These are phyloP conservation scores for Cerioporus squamosus DNA, from an alignment of 1,284 basidiomycete species.

Conservation along the genomic window DNA sequence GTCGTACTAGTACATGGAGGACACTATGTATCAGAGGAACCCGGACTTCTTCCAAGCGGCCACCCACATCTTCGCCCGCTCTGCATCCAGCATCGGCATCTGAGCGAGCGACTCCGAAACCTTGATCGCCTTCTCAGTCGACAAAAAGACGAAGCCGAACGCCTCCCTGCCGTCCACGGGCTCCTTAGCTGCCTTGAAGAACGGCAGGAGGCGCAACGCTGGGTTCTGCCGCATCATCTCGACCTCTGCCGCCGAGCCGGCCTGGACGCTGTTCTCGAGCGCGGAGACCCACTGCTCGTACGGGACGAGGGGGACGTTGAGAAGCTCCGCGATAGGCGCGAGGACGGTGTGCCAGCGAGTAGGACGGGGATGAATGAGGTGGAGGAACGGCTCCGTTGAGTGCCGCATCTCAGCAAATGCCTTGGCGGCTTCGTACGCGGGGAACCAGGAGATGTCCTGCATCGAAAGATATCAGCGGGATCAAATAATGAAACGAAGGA, in stretches of 20 bases:
- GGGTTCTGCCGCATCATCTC: slow-evolving; percentile 33
- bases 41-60: slow-evolving; percentile 9
- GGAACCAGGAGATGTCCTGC: slow-evolving; percentile 31
- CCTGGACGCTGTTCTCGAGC: slow-evolving; percentile 16
- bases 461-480: background rate
- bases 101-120: slow-evolving; percentile 13
- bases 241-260: slow-evolving; percentile 32
- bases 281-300: slow-evolving; percentile 27
- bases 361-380: slow-evolving; percentile 34
- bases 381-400: slow-evolving; percentile 23
- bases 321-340: slow-evolving; percentile 19
- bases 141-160: slow-evolving; percentile 17
- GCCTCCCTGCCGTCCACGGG: slow-evolving; percentile 8
- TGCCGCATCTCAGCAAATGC: slow-evolving; percentile 28
- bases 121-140: slow-evolving; percentile 15
- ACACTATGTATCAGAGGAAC: background rate
- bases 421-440: slow-evolving; percentile 26
- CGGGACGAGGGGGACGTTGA: slow-evolving; percentile 26
- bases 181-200: slow-evolving; percentile 25
- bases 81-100: background rate
- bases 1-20: no score
- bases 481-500: background rate
- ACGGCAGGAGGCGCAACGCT: slow-evolving; percentile 35
- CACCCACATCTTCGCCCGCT: background rate
- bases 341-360: slow-evolving; percentile 26